Evolutionary conservation across 1,284 basidiomycete genomes (phyloP).

Genomic region (Fomes fomentarius): DNA sequence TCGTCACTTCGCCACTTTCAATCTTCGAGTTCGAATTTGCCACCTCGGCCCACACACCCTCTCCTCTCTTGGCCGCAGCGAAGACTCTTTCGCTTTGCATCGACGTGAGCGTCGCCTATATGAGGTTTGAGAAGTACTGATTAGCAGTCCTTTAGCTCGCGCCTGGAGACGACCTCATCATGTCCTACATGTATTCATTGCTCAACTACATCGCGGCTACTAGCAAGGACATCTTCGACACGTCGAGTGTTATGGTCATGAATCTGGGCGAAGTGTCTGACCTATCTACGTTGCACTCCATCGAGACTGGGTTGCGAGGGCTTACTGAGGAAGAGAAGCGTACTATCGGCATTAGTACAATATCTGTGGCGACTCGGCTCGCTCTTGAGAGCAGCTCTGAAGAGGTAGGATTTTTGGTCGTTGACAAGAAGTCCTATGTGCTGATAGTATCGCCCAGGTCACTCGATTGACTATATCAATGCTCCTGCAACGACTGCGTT

Average conservation of each 20-base stretch:
- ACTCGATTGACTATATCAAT: conserved; percentile 89
- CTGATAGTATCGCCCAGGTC: conserved; percentile 52
- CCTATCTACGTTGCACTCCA: conserved; percentile 51
- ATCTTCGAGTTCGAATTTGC: conserved; percentile 88
- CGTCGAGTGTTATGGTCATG: conserved; percentile 43
- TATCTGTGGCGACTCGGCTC: conserved; percentile 84
- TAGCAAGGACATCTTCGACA: conserved; percentile 73
- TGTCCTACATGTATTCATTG: conserved; percentile 96
- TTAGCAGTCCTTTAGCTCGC: conserved; percentile 58
- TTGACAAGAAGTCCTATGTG: background rate
- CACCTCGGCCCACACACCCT: conserved; percentile 71
- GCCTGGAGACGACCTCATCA: conserved; percentile 87
- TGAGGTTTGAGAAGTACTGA: background rate
- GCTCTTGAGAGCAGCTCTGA: conserved; percentile 83
- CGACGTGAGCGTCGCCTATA: conserved; percentile 51
- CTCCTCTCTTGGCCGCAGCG: conserved; percentile 83
- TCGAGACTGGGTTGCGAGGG: conserved; percentile 62
- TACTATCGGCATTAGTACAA: conserved; percentile 87
- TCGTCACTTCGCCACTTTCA: conserved; percentile 86
- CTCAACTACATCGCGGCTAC: conserved; percentile 88
- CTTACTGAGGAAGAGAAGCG: conserved; percentile 85
- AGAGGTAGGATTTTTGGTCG: conserved; percentile 55
- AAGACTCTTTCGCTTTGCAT: conserved; percentile 91
- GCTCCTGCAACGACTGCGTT: conserved; percentile 86
- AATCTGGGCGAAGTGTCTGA: conserved; percentile 41